Evolutionary conservation across 2,329 filamentous ascomycete species (phyloP).

Genomic region (Cercospora citrullina): DNA sequence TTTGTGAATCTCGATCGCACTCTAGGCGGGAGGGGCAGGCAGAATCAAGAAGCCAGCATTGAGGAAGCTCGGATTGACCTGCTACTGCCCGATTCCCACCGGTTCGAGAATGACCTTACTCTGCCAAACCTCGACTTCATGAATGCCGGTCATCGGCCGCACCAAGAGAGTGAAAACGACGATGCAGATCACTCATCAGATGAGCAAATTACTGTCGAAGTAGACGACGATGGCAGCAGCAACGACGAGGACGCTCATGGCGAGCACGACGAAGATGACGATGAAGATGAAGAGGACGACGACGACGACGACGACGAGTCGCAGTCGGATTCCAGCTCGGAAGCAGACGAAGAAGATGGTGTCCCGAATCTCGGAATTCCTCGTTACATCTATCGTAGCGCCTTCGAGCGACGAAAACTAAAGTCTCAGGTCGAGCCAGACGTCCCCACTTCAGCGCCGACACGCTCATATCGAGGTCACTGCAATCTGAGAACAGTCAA

Average conservation of each 20-base stretch:
- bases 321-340: slow-evolving; percentile 34
- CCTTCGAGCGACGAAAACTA: slow-evolving; percentile 50
- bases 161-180: slow-evolving; percentile 26
- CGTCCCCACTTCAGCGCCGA: slow-evolving; percentile 58
- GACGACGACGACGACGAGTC: slow-evolving; percentile 31
- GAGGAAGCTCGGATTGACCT: slow-evolving; percentile 26
- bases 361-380: slow-evolving; percentile 37
- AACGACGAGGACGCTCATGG: slow-evolving; percentile 29
- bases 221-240: neutral
- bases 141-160: slow-evolving; percentile 18
- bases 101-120: slow-evolving; percentile 21
- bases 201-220: neutral
- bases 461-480: slow-evolving; percentile 61
- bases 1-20: slow-evolving; percentile 60
- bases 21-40: slow-evolving; percentile 60
- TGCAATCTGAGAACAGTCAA: slow-evolving; percentile 69
- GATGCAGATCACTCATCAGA: neutral
- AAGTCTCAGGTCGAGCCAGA: slow-evolving; percentile 56
- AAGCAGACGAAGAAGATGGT: slow-evolving; percentile 42
- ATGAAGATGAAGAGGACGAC: slow-evolving; percentile 34
- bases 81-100: slow-evolving; percentile 17
- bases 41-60: slow-evolving; percentile 26
- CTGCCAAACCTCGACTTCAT: slow-evolving; percentile 27
- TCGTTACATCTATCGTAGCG: slow-evolving; percentile 48
- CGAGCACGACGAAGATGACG: slow-evolving; percentile 34